phyloP scores from a whole-genome alignment of 2,329 filamentous ascomycete genomes.

The Aschersonia sp. region DNA sequence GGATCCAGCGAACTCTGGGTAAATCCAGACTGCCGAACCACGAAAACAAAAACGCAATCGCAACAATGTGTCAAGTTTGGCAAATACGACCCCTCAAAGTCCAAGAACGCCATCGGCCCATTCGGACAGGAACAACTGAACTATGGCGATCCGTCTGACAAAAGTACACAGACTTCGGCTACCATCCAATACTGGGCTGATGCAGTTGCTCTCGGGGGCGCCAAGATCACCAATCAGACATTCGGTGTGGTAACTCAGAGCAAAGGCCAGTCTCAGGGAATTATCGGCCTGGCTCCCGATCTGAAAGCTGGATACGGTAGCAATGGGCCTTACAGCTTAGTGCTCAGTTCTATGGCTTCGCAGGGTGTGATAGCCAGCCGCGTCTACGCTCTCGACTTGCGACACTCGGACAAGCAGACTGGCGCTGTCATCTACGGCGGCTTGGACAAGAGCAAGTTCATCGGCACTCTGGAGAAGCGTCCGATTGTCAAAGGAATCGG shows the following conservation, averaged over 20 bases:
- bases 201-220: slow-evolving; percentile 27
- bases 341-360: slow-evolving; percentile 33
- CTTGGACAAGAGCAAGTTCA: slow-evolving; percentile 35
- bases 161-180: slow-evolving; percentile 19
- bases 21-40: slow-evolving; percentile 31
- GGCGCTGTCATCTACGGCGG: slow-evolving; percentile 40
- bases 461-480: slow-evolving; percentile 27
- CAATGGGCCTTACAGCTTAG: slow-evolving; percentile 31
- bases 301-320: slow-evolving; percentile 21
- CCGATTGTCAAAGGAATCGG: slow-evolving; percentile 24
- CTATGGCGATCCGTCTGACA: slow-evolving; percentile 24
- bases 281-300: slow-evolving; percentile 34
- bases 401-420: slow-evolving; percentile 23
- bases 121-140: slow-evolving; percentile 21
- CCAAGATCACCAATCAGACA: slow-evolving; percentile 27
- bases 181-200: slow-evolving; percentile 31
- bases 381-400: slow-evolving; percentile 36
- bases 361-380: slow-evolving; percentile 33
- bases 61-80: slow-evolving; percentile 25
- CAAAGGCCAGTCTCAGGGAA: slow-evolving; percentile 33
- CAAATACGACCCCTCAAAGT: slow-evolving; percentile 27
- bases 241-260: slow-evolving; percentile 33
- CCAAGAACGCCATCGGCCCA: slow-evolving; percentile 21
- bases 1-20: slow-evolving; percentile 42
- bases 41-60: slow-evolving; percentile 17